Percentiles rank a stretch among this genome's conserved stretches.
Conservation (phyloP, 1,139 yeast species). For the Pichia sp. region DNA sequence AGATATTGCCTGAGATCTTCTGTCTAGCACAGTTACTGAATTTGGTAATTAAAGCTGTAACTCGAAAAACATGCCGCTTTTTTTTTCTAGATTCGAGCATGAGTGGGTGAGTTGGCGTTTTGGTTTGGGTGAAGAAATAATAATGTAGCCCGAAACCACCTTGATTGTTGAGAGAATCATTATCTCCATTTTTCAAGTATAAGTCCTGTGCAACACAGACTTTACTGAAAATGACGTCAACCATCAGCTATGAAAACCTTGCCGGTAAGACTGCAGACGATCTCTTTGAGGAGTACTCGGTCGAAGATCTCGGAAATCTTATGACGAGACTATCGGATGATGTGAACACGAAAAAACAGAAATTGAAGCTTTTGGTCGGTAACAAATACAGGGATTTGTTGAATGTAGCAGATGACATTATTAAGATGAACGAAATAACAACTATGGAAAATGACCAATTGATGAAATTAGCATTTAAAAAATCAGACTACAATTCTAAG, state of each 20-base stretch:
- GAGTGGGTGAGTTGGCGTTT: neutral
- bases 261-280: slow-evolving; percentile 19
- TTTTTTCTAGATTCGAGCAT: neutral
- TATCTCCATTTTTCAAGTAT: neutral
- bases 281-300: slow-evolving; percentile 27
- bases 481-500: slow-evolving; percentile 27
- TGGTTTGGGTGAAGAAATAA: neutral
- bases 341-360: slow-evolving; percentile 34
- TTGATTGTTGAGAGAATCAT: no score
- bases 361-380: slow-evolving; percentile 59
- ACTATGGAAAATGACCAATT: slow-evolving; percentile 27
- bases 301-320: slow-evolving; percentile 27
- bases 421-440: slow-evolving; percentile 46
- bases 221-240: neutral
- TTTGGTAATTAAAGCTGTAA: neutral
- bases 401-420: slow-evolving; percentile 65
- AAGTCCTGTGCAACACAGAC: neutral
- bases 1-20: no score
- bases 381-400: slow-evolving; percentile 63
- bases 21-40: neutral
- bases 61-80: neutral
- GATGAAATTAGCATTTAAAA: slow-evolving; percentile 27
- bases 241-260: slow-evolving; percentile 5
- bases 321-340: slow-evolving; percentile 22
- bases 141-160: neutral